Evolutionary conservation across 805 yeast species (phyloP), one percentile per base, ranked within the genome.

Genomic region (Metschnikowia peoriensis): DNA sequence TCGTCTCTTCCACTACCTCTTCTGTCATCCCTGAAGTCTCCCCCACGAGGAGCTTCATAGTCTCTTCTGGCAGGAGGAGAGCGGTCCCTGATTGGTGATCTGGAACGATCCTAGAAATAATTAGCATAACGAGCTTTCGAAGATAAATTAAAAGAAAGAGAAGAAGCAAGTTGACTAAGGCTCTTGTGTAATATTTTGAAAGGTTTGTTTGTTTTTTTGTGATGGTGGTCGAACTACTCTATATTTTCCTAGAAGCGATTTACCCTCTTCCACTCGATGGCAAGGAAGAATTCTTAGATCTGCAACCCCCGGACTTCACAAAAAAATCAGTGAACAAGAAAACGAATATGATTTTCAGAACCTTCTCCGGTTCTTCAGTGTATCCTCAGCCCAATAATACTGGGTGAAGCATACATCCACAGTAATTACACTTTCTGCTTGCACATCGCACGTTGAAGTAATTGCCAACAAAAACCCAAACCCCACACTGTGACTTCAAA

Each of bases 51-150:
- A 29, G 61, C 61, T 49, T 61, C 57, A 46, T 66, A 64, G 54
- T 67, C 69, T 51, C 75, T 66, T 54, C 66, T 64, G 34, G 79
- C 70, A 29, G 71, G 65, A 49, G 73, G 75, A 51, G 76, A 75
- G 43, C 58, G 49, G 55, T 58, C 59, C 52, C 67, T 60, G 46
- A 54, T 61, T 16, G 69, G 69, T 44, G 67, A 61, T 43, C 66
- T 60, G 40, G 66, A 65, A 43, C 69, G 68, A 53, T 65, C 68
- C 68, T 59, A 50, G 42, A 50, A 50, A 17, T 40, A 27, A 50
- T 50, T 50, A 50, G 53, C 53, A 50, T 38, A 17, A 15, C 32
- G 51, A 41, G 34, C 50, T 35, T 35, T 11, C 5, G 29, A 46
- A 40, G n/a, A 28, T 22, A 22, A 43, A 43, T 16, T 15, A 28